Base-by-base conservation (phyloP, 371 early-diverging fungal genomes). In the Apophysomyces ossiformis region DNA sequence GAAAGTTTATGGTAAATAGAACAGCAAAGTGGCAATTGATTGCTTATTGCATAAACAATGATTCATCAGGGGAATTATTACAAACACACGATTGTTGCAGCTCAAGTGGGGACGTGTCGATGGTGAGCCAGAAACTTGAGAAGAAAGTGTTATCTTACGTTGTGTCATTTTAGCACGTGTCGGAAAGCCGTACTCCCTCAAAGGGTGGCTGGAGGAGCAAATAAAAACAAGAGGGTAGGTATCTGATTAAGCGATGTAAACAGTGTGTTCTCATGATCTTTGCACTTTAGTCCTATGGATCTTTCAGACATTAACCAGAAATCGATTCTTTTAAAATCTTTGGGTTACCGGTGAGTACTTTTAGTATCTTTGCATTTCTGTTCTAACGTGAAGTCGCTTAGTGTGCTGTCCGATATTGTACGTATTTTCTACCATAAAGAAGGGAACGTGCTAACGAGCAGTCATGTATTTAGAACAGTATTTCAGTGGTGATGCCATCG, bases 401-500 rank as follows among this genome's bases (percentile, higher is more conserved):
- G 87, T 57, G 86, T 90, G 12, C 69, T 91, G 58, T 85, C 90
- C n/a, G 91, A 89, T 68, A 90, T 90, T 63, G 87, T 86, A 80
- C 79, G 86, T 71, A 32, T 2, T 21, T 6, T 5, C 60, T 38
- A n/a, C 11, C 11, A 13, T 32, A 26, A 7, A 46, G 38, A 63
- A 82, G 59, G 3, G 18, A 5, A 15, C 32, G 32, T 26, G 32
- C 32, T 41, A 35, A 58, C 9, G 32, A 58, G 8, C 8, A 15
- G 38, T 15, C 18, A 9, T 57, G 35, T 12, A 16, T 18, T 7
- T 60, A 71, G 85, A 90, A 89, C 69, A 69, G 82, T 2, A 80
- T 85, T 45, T 81, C 87, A 1, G 93, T 93, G 37, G 89, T 93
- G 7, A 95, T 94, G 94, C 94, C 95, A 1, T 93, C 94, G 2